Percentiles rank a stretch among this genome's conserved stretches.
phyloP scores from a whole-genome alignment of 495 filamentous ascomycete species.

The Hypomontagnella submonticulosa region DNA sequence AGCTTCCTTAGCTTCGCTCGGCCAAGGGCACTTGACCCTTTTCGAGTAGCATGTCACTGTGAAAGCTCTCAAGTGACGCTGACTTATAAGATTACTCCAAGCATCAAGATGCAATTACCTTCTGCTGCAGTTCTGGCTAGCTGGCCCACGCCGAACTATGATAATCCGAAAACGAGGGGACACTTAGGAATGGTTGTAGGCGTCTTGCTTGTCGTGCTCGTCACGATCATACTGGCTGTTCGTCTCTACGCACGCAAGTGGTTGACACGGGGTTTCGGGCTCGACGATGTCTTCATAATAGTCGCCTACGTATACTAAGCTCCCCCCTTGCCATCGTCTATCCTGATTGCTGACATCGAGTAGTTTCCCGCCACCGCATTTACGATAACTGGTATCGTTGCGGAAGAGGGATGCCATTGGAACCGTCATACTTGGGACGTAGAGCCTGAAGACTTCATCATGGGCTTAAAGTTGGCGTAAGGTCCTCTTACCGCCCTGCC shows the following conservation, averaged over 20 bases:
- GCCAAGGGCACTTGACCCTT: background rate
- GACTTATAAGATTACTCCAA: slow-evolving; percentile 1
- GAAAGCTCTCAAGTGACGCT: background rate
- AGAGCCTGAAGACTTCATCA: slow-evolving; percentile 47
- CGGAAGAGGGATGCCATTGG: slow-evolving; percentile 60
- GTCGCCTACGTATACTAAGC: slow-evolving; percentile 44
- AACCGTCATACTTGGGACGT: slow-evolving; percentile 68
- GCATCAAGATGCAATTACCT: slow-evolving; percentile 56
- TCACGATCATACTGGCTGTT: slow-evolving; percentile 56
- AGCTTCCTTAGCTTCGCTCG: slow-evolving; percentile 2
- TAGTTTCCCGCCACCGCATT: slow-evolving; percentile 56
- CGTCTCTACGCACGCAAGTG: slow-evolving; percentile 62
- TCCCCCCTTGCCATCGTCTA: background rate
- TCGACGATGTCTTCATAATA: slow-evolving; percentile 64
- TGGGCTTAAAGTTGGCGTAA: slow-evolving; percentile 55
- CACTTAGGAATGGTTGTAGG: slow-evolving; percentile 57
- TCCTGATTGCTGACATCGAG: slow-evolving; percentile 33
- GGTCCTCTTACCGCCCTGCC: background rate
- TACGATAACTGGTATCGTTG: slow-evolving; percentile 56
- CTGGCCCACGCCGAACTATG: slow-evolving; percentile 69
- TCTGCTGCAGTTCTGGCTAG: slow-evolving; percentile 54
- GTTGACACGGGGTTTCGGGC: slow-evolving; percentile 55
- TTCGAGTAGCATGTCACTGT: background rate
- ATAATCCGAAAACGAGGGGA: slow-evolving; percentile 63
- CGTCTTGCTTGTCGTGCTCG: slow-evolving; percentile 51